Conservation (phyloP, 106 monocot species). For the Xerophyta viscosa region DNA sequence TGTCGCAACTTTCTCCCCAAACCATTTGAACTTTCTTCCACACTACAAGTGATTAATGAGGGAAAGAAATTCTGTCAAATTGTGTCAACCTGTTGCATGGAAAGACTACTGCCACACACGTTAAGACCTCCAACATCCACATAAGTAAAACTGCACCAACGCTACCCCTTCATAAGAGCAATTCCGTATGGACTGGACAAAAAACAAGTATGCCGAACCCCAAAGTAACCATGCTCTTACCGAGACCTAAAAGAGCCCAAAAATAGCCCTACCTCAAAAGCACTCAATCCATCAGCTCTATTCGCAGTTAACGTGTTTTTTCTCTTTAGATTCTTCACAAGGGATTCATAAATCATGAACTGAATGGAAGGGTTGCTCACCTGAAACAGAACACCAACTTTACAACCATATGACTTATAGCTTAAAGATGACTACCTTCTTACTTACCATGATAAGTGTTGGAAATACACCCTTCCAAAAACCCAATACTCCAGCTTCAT, state of each 20-base stretch:
- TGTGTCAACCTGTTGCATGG: no score
- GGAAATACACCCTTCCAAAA: conserved; percentile 99
- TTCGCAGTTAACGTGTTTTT: conserved; percentile 44
- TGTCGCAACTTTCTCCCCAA: no score
- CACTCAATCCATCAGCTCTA: conserved; percentile 70
- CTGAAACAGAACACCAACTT: conserved; percentile 21
- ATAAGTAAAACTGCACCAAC: no score
- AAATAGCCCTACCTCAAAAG: conserved; percentile 56
- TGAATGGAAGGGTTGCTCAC: conserved; percentile 96
- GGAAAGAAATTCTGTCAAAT: no score
- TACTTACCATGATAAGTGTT: conserved; percentile 85
- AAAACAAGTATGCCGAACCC: no score
- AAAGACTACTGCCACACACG: no score
- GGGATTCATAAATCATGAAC: conserved; percentile 91
- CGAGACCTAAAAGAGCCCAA: neutral
- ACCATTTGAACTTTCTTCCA: no score
- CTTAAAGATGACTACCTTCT: neutral
- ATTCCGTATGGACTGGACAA: no score
- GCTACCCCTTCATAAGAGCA: no score
- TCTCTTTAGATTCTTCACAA: conserved; percentile 73
- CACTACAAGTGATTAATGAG: no score
- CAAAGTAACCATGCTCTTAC: no score
- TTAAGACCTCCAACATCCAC: no score
- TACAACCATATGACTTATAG: neutral
- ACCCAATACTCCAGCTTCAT: conserved; percentile 80